Base-by-base conservation (phyloP, 164 flowering plant species). In the Cinnamomum micranthum region DNA sequence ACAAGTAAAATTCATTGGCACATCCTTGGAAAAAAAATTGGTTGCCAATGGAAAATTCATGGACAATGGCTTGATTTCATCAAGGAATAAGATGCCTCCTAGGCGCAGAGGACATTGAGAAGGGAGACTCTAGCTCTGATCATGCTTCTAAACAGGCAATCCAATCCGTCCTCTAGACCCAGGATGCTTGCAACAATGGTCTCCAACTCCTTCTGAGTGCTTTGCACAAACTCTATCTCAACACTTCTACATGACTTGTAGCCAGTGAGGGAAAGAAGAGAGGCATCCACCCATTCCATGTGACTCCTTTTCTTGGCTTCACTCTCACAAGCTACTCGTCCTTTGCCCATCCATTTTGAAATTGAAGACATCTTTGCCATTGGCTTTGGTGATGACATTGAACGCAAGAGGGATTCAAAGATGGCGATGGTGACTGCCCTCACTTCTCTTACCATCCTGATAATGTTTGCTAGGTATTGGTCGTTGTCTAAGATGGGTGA, bases 81-180 rank as follows among this genome's bases (percentile, higher is more conserved):
- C 23, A 5, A 31, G 4, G 14, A 11, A 3, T 1, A 66, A 14
- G 14, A 68, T 35, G 27, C 41, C 50, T 17, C 20, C 69, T 66
- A 73, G 20, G 68, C 14, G 58, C 35, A 50, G 60, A 77, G 35
- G 62, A 71, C 63, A 51, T 73, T 72, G 23, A 73, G 87, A 41
- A 90, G 87, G 2, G 81, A 80, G 75, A 87, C 92, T 75, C 91
- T 85, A 15, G 88, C 83, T 55, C 84, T 82, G 65, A 92, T 85
- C 80, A 89, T 76, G 47, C 88, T 81, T 74, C 88, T 87, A 35
- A 83, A 88, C 33, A 85, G 75, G 73, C 85, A 78, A 50, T 86
- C 86, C 22, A 88, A 47, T 81, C 88, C 90, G 19, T 51, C 78
- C 51, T 85, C 93, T 68, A 88, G 76, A 41, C 81, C 83, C 71